These are phyloP conservation scores for Carex littledalei DNA, from an alignment of 176 grass and related monocot genomes.

Conservation along the genomic window DNA sequence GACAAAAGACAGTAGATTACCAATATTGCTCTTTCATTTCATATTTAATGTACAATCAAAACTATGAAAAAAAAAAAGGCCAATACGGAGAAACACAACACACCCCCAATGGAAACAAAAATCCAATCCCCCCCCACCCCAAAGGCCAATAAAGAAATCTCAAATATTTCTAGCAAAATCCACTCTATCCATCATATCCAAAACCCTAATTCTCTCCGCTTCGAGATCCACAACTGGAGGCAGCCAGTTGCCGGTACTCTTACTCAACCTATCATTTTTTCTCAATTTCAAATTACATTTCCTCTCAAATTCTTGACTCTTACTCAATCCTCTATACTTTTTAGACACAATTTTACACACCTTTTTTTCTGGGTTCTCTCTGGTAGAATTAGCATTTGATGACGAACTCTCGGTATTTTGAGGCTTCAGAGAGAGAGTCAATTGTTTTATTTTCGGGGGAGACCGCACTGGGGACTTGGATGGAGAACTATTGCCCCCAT, in stretches of 20 bases:
- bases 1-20: not conserved
- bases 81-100: conserved; percentile 12
- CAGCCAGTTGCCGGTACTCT: conserved; percentile 2
- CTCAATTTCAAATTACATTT: conserved; percentile 16
- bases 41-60: conserved; percentile 27
- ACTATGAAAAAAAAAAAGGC: conserved; percentile 4
- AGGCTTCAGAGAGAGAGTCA: not conserved
- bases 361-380: conserved; percentile 15
- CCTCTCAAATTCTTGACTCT: conserved; percentile 20
- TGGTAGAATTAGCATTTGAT: not conserved
- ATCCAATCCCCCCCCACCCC: not conserved
- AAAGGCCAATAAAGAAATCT: not conserved
- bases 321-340: conserved; percentile 9
- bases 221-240: not conserved
- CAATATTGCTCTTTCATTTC: conserved; percentile 7
- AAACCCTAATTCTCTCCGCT: conserved; percentile 16
- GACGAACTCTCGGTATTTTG: not conserved
- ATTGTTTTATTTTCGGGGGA: conserved; percentile 11
- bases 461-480: conserved; percentile 36
- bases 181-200: conserved; percentile 29
- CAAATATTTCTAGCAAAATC: conserved; percentile 23
- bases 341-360: not conserved
- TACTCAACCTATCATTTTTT: conserved; percentile 23
- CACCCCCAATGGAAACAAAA: not conserved
- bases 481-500: conserved; percentile 28